A percentile compares a stretch with the other conserved stretches of the same genome.
Evolutionary conservation across 495 filamentous ascomycete genomes (phyloP).

Genomic region (Penicillium dipodomyicola): DNA sequence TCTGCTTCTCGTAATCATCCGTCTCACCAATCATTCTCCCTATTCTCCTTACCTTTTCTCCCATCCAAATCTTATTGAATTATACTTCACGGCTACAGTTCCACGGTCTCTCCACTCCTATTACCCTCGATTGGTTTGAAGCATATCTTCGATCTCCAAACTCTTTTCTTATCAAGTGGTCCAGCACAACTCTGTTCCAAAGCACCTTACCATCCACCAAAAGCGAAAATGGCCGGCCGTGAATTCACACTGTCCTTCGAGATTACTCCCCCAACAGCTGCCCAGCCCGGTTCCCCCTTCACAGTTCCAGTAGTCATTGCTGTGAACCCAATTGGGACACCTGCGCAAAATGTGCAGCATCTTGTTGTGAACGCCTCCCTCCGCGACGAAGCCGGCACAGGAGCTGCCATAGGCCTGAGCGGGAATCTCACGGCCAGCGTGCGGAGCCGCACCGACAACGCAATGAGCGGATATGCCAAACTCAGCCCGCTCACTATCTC

Average conservation of each 20-base stretch:
- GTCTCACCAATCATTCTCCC: not conserved
- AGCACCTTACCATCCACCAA: not conserved
- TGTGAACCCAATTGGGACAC: slow-evolving; percentile 34
- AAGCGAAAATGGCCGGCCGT: slow-evolving; percentile 30
- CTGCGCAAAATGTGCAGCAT: slow-evolving; percentile 29
- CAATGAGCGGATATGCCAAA: slow-evolving; percentile 40
- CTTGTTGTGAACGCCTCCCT: slow-evolving; percentile 35
- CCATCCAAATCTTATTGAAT: not conserved
- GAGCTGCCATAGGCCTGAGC: slow-evolving; percentile 24
- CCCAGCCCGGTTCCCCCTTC: slow-evolving; percentile 30
- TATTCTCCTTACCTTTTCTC: not conserved
- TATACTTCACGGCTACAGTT: slow-evolving; percentile 13
- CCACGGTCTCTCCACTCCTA: not conserved
- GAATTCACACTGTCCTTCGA: slow-evolving; percentile 41
- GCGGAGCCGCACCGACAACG: slow-evolving; percentile 33
- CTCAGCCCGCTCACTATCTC: slow-evolving; percentile 34
- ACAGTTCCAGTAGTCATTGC: slow-evolving; percentile 39
- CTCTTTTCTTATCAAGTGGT: not conserved
- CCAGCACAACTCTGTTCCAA: not conserved
- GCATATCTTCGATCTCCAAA: slow-evolving; percentile 10
- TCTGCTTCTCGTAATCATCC: slow-evolving; percentile 8
- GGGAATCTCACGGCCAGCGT: slow-evolving; percentile 40
- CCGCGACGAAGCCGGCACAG: slow-evolving; percentile 32
- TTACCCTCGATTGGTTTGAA: slow-evolving; percentile 11
- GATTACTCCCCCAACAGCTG: slow-evolving; percentile 32